Base-by-base conservation (phyloP, 805 yeast species). In the Wickerhamomyces sydowiorum region DNA sequence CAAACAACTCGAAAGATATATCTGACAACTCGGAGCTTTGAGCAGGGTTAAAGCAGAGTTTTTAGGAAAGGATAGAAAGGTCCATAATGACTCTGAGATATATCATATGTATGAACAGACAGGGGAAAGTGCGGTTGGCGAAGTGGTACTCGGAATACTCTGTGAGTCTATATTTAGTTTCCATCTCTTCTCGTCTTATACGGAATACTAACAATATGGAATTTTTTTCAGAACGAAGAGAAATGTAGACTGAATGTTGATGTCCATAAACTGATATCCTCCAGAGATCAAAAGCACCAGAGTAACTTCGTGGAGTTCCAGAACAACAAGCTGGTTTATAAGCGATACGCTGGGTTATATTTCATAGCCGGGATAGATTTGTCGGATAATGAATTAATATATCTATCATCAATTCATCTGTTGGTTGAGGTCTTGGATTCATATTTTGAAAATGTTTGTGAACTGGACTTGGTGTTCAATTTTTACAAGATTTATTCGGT, bases 271-370 rank as follows among this genome's bases (percentile, higher is more conserved):
- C 66, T 87, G 36, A 81, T 90, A 8, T 80, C 90, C 0, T 73
- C 90, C 3, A 72, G 96, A 53, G 97, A 90, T 56, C 87, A 84
- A 57, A 85, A 81, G 56, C 76, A 81, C 52, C 96, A 87, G 59
- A 77, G 87, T 38, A 86, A 86, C 57, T 86, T 86, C 54, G 87
- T 86, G 19, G 90, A 85, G 56, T 78, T 78, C 48, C 76, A 78
- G 15, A 74, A 75, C 44, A 62, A 69, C 37, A 86, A 85, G 57
- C 66, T 93, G 39, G 89, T 91, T 1, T 90, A 90, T 59, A 70
- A 95, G 48, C 67, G 97, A 44, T 91, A 91, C 57, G 97, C 96
- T 3, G 98, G 98, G 7, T 66, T 91, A 12, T 91, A 80, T 61
- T 89, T 93, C 59, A 79, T 89, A n/a, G 74, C 85, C 46, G 85